phyloP scores from a whole-genome alignment of 2,329 filamentous ascomycete genomes.

The Talaromyces marneffei region DNA sequence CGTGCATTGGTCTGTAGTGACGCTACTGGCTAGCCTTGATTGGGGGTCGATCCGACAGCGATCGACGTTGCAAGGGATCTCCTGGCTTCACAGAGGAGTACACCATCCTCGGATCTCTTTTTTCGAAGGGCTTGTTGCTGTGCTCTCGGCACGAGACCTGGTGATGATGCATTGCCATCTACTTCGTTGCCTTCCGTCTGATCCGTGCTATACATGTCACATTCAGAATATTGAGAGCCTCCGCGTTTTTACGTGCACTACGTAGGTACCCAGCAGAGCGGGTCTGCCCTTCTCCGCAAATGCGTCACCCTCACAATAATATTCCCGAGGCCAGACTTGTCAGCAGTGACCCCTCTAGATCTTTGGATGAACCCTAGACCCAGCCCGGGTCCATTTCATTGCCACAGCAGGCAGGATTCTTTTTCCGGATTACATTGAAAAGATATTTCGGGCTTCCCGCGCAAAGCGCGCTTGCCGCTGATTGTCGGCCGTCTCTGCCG shows the following conservation, averaged over 20 bases:
- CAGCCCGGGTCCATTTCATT: conserved; percentile 17
- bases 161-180: neutral
- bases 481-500: neutral
- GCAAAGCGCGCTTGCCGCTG: conserved; percentile 37
- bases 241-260: conserved; percentile 3
- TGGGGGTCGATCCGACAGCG: conserved; percentile 8
- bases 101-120: neutral
- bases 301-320: neutral
- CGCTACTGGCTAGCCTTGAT: conserved; percentile 5
- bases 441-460: conserved; percentile 21
- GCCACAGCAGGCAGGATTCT: conserved; percentile 13
- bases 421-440: conserved; percentile 15
- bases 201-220: neutral
- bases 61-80: conserved; percentile 4
- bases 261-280: conserved; percentile 9
- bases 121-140: neutral
- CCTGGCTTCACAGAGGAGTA: neutral
- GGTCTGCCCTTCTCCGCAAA: conserved; percentile 12
- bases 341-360: conserved; percentile 11
- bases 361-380: neutral
- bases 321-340: neutral
- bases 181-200: neutral
- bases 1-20: conserved; percentile 11
- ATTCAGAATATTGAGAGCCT: neutral
- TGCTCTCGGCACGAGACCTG: conserved; percentile 2